Percentiles rank a stretch among this genome's conserved stretches.
Conservation (phyloP, 495 filamentous ascomycete species). For the Xylaria sp. region DNA sequence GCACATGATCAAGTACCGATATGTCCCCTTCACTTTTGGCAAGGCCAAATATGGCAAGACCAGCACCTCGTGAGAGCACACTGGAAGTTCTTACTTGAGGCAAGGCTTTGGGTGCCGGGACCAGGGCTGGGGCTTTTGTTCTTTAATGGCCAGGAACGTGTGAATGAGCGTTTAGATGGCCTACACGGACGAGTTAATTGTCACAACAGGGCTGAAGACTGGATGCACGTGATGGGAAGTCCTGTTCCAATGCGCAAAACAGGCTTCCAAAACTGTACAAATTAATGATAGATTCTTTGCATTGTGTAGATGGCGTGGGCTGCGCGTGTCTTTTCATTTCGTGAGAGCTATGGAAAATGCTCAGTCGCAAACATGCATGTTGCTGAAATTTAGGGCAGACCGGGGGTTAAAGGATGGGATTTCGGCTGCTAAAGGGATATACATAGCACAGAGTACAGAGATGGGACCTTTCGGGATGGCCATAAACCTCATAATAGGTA, state of each 20-base stretch:
- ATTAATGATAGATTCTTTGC: slow-evolving; percentile 36
- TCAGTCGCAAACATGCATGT: slow-evolving; percentile 6
- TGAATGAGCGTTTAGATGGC: background rate
- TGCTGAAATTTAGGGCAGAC: background rate
- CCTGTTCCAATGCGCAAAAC: background rate
- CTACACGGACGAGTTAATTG: background rate
- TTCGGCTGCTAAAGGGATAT: too few relatives aligned
- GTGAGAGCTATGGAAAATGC: background rate
- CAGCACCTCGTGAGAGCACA: slow-evolving; percentile 47
- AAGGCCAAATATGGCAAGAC: slow-evolving; percentile 80
- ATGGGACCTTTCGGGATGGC: background rate
- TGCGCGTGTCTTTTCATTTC: background rate
- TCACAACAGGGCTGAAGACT: background rate
- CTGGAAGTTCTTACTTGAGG: background rate
- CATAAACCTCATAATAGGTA: slow-evolving; percentile 16
- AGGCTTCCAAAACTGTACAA: slow-evolving; percentile 32
- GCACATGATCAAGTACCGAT: slow-evolving; percentile 99
- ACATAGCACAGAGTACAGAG: too few relatives aligned
- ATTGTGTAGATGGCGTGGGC: slow-evolving; percentile 32
- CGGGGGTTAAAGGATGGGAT: slow-evolving; percentile 10
- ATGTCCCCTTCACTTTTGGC: slow-evolving; percentile 93
- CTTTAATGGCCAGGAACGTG: background rate
- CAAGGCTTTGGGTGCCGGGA: background rate
- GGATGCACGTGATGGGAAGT: slow-evolving; percentile 4
- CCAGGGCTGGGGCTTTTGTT: background rate